Evolutionary conservation across 106 monocot species (phyloP), one percentile per base, ranked within the genome.

Genomic region (Dioscorea alata): DNA sequence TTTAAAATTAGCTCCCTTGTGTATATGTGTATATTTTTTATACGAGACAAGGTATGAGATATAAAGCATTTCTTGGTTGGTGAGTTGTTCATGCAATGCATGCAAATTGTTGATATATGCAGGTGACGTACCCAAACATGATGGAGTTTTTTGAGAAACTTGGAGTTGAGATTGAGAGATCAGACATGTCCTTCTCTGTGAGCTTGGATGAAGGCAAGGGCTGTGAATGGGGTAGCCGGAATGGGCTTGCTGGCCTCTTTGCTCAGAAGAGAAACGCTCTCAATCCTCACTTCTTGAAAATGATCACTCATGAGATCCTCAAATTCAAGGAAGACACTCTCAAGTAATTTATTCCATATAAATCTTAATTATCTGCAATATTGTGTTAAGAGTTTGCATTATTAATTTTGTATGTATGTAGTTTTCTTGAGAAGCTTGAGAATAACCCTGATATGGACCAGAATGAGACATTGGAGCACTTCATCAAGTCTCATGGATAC

Each of bases 51-150:
- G 2, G 28, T 28, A 28, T 28, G 28, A 28, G 28, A 28, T 28
- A 28, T 28, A 28, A 28, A 28, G 3, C 28, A 28, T 28, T 28
- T 28, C 28, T 28, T 28, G 28, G 28, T 28, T 28, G 42, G 42
- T 42, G 42, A 8, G 42, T 8, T 10, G 9, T 6, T 42, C 42
- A 42, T 42, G 42, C 42, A 42, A 42, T 42, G 42, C 42, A 42
- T 42, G 5, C 5, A 42, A 42, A 42, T 4, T 34, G 28, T 42
- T 42, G 9, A 42, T n/a, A n/a, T n/a, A n/a, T 42, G 42, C 78
- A 97, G 96, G 92, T 97, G 12, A 97, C 96, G 4, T 92, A 97
- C 65, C 96, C 96, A 4, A 92, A 92, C 64, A 89, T 89, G 96
- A 76, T 89, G 82, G 86, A 89, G 57, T 72, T 89, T 6, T 92